These are phyloP conservation scores for Aspergillus piperis DNA, from an alignment of 2,329 filamentous ascomycete species.

Conservation along the genomic window DNA sequence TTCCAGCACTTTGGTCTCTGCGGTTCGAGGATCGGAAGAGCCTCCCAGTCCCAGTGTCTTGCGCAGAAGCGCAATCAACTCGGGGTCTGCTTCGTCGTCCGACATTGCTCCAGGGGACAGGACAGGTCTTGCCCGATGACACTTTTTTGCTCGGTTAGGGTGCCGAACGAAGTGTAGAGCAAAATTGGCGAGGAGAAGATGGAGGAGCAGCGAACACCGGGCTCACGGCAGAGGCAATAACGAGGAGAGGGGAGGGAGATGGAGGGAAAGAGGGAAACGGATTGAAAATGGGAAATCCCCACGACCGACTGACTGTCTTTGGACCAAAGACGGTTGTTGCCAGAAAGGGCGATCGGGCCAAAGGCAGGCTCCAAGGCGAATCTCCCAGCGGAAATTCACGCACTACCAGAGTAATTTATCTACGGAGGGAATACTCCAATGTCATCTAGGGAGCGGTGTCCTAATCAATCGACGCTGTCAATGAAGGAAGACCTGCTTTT, in stretches of 20 bases:
- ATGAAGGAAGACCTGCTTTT: neutral
- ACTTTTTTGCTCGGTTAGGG: neutral
- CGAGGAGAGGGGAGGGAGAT: neutral
- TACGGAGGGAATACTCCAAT: neutral
- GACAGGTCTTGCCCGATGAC: neutral
- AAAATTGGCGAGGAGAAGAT: neutral
- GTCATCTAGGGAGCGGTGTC: neutral
- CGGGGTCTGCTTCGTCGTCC: slow-evolving; percentile 86
- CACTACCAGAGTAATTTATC: neutral
- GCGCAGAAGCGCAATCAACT: slow-evolving; percentile 82
- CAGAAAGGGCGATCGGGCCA: slow-evolving; percentile 8
- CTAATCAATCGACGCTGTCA: neutral
- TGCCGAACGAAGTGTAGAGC: neutral
- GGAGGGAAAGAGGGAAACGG: neutral
- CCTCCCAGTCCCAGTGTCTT: slow-evolving; percentile 70
- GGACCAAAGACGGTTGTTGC: slow-evolving; percentile 12
- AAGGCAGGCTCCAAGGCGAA: neutral
- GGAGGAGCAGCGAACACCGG: neutral
- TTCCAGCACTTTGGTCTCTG: slow-evolving; percentile 79
- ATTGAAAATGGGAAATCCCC: slow-evolving; percentile 9
- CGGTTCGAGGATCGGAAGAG: slow-evolving; percentile 55
- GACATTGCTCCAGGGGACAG: slow-evolving; percentile 63
- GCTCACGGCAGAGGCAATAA: neutral
- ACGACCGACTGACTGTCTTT: slow-evolving; percentile 18
- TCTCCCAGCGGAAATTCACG: neutral